These are phyloP conservation scores for Colletotrichum paranaense DNA, from an alignment of 2,329 filamentous ascomycete species.

Conservation along the genomic window DNA sequence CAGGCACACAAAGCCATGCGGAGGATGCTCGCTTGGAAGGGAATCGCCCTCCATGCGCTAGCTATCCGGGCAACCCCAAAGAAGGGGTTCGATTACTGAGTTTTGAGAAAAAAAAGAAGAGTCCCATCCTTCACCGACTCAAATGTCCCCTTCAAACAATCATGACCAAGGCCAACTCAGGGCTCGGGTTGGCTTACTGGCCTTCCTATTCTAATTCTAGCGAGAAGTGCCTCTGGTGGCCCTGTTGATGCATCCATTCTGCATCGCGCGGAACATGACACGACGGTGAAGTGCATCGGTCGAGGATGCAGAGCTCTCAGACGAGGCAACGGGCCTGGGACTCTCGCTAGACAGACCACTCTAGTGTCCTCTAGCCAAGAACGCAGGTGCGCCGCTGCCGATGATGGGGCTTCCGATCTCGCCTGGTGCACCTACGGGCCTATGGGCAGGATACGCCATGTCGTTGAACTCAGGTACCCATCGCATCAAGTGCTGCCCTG, in stretches of 20 bases:
- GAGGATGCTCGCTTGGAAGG: not conserved
- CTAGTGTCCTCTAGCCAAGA: conserved; percentile 33
- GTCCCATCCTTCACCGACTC: not conserved
- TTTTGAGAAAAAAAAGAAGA: not conserved
- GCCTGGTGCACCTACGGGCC: conserved; percentile 68
- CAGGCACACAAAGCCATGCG: not conserved
- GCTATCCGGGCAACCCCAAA: conserved; percentile 1
- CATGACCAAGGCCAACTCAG: not conserved
- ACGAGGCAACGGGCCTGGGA: not conserved
- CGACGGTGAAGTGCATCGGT: not conserved
- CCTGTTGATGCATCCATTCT: conserved; percentile 12
- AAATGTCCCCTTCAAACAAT: not conserved
- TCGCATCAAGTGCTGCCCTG: conserved; percentile 57
- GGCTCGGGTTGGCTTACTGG: not conserved
- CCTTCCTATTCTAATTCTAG: not conserved
- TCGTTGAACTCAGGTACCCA: conserved; percentile 66
- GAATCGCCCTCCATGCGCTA: not conserved
- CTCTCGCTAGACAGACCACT: conserved; percentile 8
- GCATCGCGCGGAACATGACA: conserved; percentile 16
- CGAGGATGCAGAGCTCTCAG: not conserved
- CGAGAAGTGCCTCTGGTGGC: not conserved
- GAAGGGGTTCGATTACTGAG: not conserved
- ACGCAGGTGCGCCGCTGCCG: conserved; percentile 50
- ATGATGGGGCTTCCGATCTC: conserved; percentile 77
- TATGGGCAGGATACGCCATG: conserved; percentile 50